phyloP scores from a whole-genome alignment of 371 early-diverging fungal species.

The Coemansia sp. region DNA sequence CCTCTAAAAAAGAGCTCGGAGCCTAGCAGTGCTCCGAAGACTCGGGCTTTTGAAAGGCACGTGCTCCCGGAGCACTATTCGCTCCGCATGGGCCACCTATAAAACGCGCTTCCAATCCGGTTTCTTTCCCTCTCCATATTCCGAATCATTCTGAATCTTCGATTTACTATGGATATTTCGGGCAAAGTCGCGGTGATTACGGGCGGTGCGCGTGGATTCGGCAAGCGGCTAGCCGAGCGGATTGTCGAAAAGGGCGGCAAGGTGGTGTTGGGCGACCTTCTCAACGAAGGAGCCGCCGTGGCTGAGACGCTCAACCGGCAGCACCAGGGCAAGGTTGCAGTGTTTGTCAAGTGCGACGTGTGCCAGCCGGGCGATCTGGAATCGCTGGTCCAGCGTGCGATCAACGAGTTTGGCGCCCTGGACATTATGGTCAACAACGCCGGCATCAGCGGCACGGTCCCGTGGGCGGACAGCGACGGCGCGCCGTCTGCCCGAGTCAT shows the following conservation, averaged over 20 bases:
- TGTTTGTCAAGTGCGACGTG: slow-evolving; percentile 63
- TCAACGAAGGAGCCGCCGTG: slow-evolving; percentile 49
- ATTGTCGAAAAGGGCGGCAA: slow-evolving; percentile 56
- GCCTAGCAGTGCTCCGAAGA: no score
- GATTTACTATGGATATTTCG: slow-evolving; percentile 42
- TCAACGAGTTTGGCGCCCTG: slow-evolving; percentile 58
- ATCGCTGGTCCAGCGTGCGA: slow-evolving; percentile 55
- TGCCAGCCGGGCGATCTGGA: slow-evolving; percentile 54
- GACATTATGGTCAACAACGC: slow-evolving; percentile 74
- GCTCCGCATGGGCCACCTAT: no score
- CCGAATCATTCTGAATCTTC: no score
- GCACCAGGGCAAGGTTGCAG: slow-evolving; percentile 42
- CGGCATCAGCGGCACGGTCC: slow-evolving; percentile 55
- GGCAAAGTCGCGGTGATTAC: slow-evolving; percentile 69
- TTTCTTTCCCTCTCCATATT: no score
- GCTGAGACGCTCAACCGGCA: slow-evolving; percentile 51
- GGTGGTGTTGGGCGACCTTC: slow-evolving; percentile 65
- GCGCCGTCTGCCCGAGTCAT: slow-evolving; percentile 53
- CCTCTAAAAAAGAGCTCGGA: no score
- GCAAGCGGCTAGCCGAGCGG: slow-evolving; percentile 55
- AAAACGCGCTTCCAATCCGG: no score
- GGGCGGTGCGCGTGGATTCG: slow-evolving; percentile 63
- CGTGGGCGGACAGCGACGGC: slow-evolving; percentile 43
- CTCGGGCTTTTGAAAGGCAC: no score
- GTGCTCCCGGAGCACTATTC: no score